A percentile compares a stretch with the other conserved stretches of the same genome.
Evolutionary conservation across 192 early-diverging fungal species (phyloP).

Genomic region (Funneliformis geosporum): DNA sequence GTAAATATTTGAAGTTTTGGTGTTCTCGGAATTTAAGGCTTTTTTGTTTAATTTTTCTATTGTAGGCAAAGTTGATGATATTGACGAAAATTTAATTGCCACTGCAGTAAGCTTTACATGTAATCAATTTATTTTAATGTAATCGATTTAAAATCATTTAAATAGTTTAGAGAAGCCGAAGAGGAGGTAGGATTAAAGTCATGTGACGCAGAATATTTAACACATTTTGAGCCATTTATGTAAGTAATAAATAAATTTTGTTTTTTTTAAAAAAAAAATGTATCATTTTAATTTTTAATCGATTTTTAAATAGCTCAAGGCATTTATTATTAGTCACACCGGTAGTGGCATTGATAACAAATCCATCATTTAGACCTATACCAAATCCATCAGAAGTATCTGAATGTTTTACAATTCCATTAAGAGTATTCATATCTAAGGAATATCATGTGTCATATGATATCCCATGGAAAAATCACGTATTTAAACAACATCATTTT

Average conservation of each 20-base stretch:
- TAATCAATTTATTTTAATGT: not conserved
- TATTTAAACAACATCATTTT: not conserved
- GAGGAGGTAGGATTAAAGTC: not conserved
- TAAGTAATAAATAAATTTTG: not conserved
- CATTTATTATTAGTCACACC: not conserved
- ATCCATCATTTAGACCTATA: not conserved
- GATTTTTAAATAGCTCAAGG: not conserved
- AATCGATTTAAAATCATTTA: not conserved
- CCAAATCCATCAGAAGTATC: not conserved
- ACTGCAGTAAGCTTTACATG: not conserved
- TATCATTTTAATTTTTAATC: no score
- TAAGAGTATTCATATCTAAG: not conserved
- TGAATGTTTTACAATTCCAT: not conserved
- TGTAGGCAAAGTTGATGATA: not conserved
- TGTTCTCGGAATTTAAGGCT: not conserved
- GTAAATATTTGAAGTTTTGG: not conserved
- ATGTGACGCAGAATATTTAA: not conserved
- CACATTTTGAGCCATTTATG: not conserved
- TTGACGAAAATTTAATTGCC: not conserved
- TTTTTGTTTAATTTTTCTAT: not conserved
- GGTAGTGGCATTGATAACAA: not conserved
- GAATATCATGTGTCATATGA: not conserved
- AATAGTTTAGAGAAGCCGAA: not conserved
- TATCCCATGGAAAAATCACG: not conserved
- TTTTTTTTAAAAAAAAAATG: no score